Evolutionary conservation across 2,329 filamentous ascomycete species (phyloP), one percentile per base, ranked within the genome.

Genomic region (Bimuria novae-zelandiae): DNA sequence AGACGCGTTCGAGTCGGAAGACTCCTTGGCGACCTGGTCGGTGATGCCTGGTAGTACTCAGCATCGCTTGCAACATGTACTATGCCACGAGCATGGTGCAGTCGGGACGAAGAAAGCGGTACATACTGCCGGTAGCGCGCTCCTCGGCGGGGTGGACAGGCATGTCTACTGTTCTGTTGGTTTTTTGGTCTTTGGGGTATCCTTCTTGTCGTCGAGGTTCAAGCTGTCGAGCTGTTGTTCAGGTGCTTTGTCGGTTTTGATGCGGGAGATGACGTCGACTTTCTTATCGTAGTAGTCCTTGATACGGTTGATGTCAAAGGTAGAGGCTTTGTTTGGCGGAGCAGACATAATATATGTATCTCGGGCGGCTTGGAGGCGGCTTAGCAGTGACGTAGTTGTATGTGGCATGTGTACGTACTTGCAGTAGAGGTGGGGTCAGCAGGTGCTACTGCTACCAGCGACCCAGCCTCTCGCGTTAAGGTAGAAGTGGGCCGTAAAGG

Each of bases 21-120:
- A 77, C 41, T 77, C 75, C 63, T 78, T 78, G 49, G 76, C 76
- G 41, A 78, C 69, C 59, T 76, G 61, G 64, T 78, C 76, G 66
- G 74, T 76, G 61, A 78, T 69, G 73, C 68, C 76, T 78, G 40
- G 14, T 7, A 1, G 8, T 45, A 29, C 16, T 47, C 33, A 47
- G 27, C 36, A 17, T 39, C 2, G 30, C 27, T 22, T 16, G 6
- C 6, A 27, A 5, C 25, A 27, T 27, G 11, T 11, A 21, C 8
- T 23, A 17, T 32, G 12, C 23, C 12, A 35, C 19, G 30, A 35
- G n/a, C 35, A 16, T 14, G 3, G 5, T 32, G 7, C 7, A 29
- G 12, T 7, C 8, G 19, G 46, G 43, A 29, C 3, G 50, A 23
- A 27, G 4, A 39, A 8, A 8, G 22, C 3, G 14, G 7, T 16